Base-by-base conservation (phyloP, 192 early-diverging fungal genomes). In the Gonapodya prolifera region DNA sequence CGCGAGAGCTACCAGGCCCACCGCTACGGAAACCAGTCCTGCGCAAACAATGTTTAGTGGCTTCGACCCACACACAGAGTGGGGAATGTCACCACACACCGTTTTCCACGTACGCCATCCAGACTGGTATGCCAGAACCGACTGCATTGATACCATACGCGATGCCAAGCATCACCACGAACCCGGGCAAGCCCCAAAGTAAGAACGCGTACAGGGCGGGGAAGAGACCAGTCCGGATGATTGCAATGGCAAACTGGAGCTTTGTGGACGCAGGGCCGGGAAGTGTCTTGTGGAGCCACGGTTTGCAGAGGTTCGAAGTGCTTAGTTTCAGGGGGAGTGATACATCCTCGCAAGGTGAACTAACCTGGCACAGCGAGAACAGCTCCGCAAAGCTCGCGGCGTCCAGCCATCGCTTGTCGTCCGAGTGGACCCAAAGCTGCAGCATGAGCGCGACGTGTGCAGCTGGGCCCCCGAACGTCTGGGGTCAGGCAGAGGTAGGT, bases 381-480 rank as follows among this genome's bases (percentile, higher is more conserved):
- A 91, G 82, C 77, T 92, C 91, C 28, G 87, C 83, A 78, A 91
- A 92, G 45, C 84, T 82, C 23, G 80, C 79, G 28, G 84, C 88
- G 2, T 75, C 69, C 61, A 92, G 70, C 89, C 88, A 91, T 35
- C 84, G 31, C 35, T 84, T 80, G 35, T 83, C 82, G n/a, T n/a
- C n/a, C n/a, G n/a, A n/a, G 28, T 75, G 78, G 16, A 91, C 89
- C 81, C 89, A 87, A 30, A 84, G 77, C 35, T 88, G 82, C 70
- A 86, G 83, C 2, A 90, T 78, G 34, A 91, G 77, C 29, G 85
- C 89, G 29, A 91, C 82, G 75, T 90, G 86, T 0, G 86, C 87
- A 23, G 70, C 82, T 1, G 91, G 89, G 1, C 90, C 90, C 33
- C 90, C 90, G 75, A 91, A 91, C 0, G 89, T 85, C 1, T 83